Evolutionary conservation across 2,329 filamentous ascomycete genomes (phyloP).

Genomic region (Fusarium sp.): DNA sequence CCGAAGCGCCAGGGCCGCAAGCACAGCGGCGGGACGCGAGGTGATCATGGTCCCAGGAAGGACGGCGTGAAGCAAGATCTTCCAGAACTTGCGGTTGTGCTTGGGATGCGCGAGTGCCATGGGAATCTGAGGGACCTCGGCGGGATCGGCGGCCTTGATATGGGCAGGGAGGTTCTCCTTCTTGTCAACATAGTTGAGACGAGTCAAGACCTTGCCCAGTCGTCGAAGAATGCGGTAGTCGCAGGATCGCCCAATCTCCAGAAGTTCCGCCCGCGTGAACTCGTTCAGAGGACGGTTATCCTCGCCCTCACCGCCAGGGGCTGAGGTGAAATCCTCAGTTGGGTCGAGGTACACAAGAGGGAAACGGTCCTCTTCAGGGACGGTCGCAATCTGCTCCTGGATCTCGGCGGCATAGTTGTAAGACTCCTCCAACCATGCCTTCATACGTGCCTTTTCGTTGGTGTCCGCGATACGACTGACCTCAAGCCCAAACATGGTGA

Average conservation of each 20-base stretch:
- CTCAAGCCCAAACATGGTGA: constrained; percentile 52
- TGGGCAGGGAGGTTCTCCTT: constrained; percentile 54
- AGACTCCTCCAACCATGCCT: constrained; percentile 59
- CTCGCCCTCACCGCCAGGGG: constrained; percentile 28
- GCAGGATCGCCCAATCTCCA: constrained; percentile 62
- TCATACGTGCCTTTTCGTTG: constrained; percentile 52
- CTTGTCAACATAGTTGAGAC: constrained; percentile 54
- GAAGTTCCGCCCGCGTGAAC: constrained; percentile 56
- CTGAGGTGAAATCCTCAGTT: constrained; percentile 50
- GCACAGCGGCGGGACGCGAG: constrained; percentile 54
- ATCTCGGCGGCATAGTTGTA: constrained; percentile 59
- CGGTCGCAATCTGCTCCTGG: constrained; percentile 46
- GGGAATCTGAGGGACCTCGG: constrained; percentile 54
- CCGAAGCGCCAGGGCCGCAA: constrained; percentile 57
- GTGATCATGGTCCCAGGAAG: constrained; percentile 58
- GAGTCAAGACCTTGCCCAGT: constrained; percentile 56
- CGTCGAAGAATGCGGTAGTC: constrained; percentile 57
- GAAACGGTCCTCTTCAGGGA: constrained; percentile 51
- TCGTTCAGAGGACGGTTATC: constrained; percentile 42
- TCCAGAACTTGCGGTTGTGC: constrained; percentile 55
- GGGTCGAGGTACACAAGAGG: constrained; percentile 61
- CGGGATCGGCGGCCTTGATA: constrained; percentile 46
- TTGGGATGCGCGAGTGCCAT: constrained; percentile 50
- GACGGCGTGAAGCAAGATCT: constrained; percentile 56
- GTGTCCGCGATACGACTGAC: constrained; percentile 48